A percentile compares a stretch with the other conserved stretches of the same genome.
These are phyloP conservation scores for Colletotrichum graminicola DNA, from an alignment of 2,329 filamentous ascomycete genomes.

Conservation along the genomic window DNA sequence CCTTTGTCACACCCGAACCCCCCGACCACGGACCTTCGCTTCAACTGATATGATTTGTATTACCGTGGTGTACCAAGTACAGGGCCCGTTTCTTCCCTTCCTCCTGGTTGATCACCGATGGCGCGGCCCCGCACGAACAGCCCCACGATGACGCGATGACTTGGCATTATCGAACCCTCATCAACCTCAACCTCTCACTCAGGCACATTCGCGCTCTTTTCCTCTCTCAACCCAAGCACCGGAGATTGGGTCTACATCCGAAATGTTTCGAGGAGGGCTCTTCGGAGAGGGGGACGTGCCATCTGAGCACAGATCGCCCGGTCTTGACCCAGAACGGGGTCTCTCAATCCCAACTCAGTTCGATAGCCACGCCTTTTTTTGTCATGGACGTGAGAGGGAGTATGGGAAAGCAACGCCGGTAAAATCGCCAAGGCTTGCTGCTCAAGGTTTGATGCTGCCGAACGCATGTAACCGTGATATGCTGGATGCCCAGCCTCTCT, in stretches of 20 bases:
- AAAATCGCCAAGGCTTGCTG: neutral
- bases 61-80: constrained; percentile 4
- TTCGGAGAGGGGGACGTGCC: neutral
- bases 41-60: constrained; percentile 30
- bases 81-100: neutral
- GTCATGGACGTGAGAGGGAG: constrained; percentile 17
- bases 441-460: no score
- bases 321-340: neutral
- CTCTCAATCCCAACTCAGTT: neutral
- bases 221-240: constrained; percentile 21
- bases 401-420: neutral
- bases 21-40: constrained; percentile 11
- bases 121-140: constrained; percentile 23
- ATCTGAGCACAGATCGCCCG: constrained; percentile 16
- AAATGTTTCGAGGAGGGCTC: constrained; percentile 5
- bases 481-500: neutral
- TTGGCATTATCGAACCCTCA: constrained; percentile 21
- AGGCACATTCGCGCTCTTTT: constrained; percentile 2
- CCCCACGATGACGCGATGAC: constrained; percentile 35
- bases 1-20: neutral
- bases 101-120: constrained; percentile 21
- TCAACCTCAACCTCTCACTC: constrained; percentile 19
- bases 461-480: neutral
- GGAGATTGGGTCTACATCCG: constrained; percentile 13
- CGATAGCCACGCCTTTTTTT: neutral